These are phyloP conservation scores for Fusarium pseudocircinatum DNA, from an alignment of 2,329 filamentous ascomycete genomes.

Conservation along the genomic window DNA sequence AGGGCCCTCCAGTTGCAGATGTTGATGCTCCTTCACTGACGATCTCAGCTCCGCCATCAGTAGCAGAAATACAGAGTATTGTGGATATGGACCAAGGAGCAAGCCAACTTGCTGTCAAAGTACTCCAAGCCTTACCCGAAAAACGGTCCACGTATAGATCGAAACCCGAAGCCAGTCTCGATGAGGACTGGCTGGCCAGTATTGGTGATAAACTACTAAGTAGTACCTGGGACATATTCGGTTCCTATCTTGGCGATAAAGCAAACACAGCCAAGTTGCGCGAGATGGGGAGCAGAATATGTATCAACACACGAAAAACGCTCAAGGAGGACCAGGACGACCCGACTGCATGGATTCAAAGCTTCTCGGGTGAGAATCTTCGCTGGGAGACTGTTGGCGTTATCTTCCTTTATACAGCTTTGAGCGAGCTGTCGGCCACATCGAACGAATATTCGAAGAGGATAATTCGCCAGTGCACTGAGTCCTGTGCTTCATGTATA, in stretches of 20 bases:
- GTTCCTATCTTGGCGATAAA: not conserved
- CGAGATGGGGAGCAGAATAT: not conserved
- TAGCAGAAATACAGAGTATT: not conserved
- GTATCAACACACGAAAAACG: not conserved
- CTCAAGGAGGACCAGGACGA: not conserved
- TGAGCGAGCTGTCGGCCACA: not conserved
- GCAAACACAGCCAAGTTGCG: not conserved
- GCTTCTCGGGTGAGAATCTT: not conserved
- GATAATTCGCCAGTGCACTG: not conserved
- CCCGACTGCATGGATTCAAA: not conserved
- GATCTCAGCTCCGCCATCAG: not conserved
- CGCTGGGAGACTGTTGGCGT: not conserved
- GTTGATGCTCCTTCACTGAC: not conserved
- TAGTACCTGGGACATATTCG: not conserved
- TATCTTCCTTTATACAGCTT: not conserved
- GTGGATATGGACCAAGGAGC: not conserved
- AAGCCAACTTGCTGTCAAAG: not conserved
- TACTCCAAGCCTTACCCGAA: not conserved
- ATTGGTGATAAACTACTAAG: not conserved
- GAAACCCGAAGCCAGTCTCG: fast-evolving
- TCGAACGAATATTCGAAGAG: not conserved
- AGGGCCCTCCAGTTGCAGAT: fast-evolving
- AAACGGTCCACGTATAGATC: fast-evolving
- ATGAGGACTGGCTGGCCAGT: not conserved
- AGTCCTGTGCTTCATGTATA: not conserved